Conservation (phyloP, 1,284 basidiomycete genomes). For the Coniferiporia sulphurascens region DNA sequence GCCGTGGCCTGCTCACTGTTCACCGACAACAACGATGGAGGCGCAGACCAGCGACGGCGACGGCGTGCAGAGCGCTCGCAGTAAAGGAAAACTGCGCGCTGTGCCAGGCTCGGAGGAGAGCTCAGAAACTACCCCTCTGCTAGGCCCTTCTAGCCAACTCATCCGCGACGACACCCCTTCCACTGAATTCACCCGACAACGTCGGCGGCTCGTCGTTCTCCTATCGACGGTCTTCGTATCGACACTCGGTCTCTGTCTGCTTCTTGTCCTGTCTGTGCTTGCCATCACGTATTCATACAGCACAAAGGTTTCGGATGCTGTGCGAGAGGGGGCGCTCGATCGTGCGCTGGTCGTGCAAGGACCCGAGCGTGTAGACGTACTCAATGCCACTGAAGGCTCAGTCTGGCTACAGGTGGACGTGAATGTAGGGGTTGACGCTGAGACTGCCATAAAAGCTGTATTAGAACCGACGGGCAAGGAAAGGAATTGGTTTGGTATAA, state of each 20-base stretch:
- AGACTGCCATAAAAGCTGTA: conserved; percentile 43
- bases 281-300: conserved; percentile 62
- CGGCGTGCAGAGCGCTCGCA: background rate
- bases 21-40: background rate
- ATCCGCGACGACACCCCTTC: conserved; percentile 15
- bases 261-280: conserved; percentile 38
- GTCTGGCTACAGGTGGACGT: conserved; percentile 57
- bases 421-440: conserved; percentile 60
- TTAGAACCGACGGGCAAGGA: conserved; percentile 32
- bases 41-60: background rate
- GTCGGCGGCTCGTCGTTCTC: conserved; percentile 23
- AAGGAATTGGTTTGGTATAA: conserved; percentile 34
- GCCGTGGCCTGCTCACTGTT: background rate
- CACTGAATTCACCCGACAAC: conserved; percentile 17
- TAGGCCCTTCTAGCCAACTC: conserved; percentile 18
- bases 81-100: conserved; percentile 30
- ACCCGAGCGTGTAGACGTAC: conserved; percentile 54
- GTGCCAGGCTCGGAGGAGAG: conserved; percentile 19
- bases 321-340: conserved; percentile 53
- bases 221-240: conserved; percentile 28
- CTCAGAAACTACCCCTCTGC: conserved; percentile 31
- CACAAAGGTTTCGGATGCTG: conserved; percentile 46
- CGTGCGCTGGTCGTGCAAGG: conserved; percentile 52
- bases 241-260: conserved; percentile 36
- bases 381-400: conserved; percentile 56